Conservation (phyloP, 352 stramenopile genomes). For the Pilasporangium apinafurcum region DNA sequence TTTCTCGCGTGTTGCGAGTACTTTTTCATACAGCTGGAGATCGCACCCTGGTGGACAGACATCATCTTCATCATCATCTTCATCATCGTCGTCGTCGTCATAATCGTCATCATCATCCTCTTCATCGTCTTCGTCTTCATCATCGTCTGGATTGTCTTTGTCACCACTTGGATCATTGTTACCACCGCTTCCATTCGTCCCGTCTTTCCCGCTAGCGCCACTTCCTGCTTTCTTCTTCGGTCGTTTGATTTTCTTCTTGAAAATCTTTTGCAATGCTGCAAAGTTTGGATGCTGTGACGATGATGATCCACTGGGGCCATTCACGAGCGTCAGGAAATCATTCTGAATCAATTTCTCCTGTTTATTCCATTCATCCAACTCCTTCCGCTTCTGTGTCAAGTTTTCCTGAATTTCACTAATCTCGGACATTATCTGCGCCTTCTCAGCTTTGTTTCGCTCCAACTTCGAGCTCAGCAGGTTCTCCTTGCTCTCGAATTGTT, state of each 20-base stretch:
- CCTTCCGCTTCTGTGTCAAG: constrained; percentile 65
- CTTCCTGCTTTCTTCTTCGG: constrained; percentile 67
- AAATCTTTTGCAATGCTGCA: constrained; percentile 83
- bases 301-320: constrained; percentile 32
- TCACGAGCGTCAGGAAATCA: constrained; percentile 67
- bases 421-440: constrained; percentile 76
- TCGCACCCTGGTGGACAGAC: constrained; percentile 87
- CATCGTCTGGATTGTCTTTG: constrained; percentile 53
- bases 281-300: constrained; percentile 52
- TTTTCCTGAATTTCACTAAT: constrained; percentile 73
- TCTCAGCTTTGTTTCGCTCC: constrained; percentile 78
- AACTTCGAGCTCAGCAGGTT: constrained; percentile 83
- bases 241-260: constrained; percentile 90
- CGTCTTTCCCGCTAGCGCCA: constrained; percentile 13
- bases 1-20: constrained; percentile 89
- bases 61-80: constrained; percentile 91
- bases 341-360: constrained; percentile 59
- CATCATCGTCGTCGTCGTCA: constrained; percentile 88
- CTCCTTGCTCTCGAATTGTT: constrained; percentile 90
- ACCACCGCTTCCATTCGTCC: constrained; percentile 16
- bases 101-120: constrained; percentile 67
- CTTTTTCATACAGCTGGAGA: constrained; percentile 87
- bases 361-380: constrained; percentile 71
- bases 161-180: constrained; percentile 31
- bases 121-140: constrained; percentile 70